Percentiles rank a stretch among this genome's conserved stretches.
These are phyloP conservation scores for Ilyonectria robusta DNA, from an alignment of 2,329 filamentous ascomycete genomes.

Conservation along the genomic window DNA sequence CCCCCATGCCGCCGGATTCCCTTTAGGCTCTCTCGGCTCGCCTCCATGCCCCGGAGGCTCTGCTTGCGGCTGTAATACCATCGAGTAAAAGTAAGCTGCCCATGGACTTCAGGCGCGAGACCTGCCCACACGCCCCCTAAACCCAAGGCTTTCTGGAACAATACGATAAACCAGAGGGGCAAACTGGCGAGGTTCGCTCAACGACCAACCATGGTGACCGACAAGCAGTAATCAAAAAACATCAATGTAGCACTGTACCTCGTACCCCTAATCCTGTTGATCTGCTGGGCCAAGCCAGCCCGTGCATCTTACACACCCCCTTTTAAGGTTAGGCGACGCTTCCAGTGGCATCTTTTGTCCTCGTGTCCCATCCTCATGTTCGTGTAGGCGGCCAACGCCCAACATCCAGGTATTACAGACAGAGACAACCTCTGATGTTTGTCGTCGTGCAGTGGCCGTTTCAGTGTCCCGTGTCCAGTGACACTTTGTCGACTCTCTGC, in stretches of 20 bases:
- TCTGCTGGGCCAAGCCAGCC: constrained; percentile 1
- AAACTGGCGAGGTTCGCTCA: background rate
- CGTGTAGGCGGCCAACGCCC: background rate
- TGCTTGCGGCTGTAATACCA: constrained; percentile 17
- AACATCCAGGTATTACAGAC: constrained; percentile 10
- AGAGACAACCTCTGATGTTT: constrained; percentile 43
- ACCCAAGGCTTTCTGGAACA: background rate
- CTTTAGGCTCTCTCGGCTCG: constrained; percentile 5
- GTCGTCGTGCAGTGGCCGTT: constrained; percentile 45
- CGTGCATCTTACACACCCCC: background rate
- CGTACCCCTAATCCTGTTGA: constrained; percentile 19
- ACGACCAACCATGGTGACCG: constrained; percentile 17
- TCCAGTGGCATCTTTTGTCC: constrained; percentile 1
- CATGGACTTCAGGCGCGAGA: background rate
- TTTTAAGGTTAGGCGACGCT: constrained; percentile 12
- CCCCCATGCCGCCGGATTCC: background rate
- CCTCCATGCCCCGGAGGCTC: constrained; percentile 29
- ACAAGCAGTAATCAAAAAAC: constrained; percentile 19
- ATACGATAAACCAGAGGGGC: constrained; percentile 5
- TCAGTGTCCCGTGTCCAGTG: constrained; percentile 31
- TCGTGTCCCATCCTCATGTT: constrained; percentile 3
- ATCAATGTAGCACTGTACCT: constrained; percentile 22
- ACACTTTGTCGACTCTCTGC: constrained; percentile 27
- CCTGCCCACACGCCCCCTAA: background rate
- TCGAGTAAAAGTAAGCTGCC: too few species aligned